Percentiles rank a stretch among this genome's conserved stretches.
Conservation (phyloP, 73 alveolate species). For the Paramecium sonneborni region DNA sequence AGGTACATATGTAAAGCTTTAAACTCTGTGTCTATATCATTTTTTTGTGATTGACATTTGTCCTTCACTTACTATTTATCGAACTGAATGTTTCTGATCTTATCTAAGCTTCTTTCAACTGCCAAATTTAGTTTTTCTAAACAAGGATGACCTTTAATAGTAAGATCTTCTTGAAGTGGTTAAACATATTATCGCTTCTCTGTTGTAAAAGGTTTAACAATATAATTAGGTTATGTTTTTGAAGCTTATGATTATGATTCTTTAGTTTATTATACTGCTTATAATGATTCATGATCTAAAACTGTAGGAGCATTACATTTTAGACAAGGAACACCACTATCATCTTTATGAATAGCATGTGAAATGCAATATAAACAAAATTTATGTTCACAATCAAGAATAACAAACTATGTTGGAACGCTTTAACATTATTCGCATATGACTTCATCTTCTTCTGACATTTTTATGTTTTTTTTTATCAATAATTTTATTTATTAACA, state of each 20-base stretch:
- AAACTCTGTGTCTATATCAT: slow-evolving; percentile 21
- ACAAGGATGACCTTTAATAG: slow-evolving; percentile 48
- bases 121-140: slow-evolving; percentile 34
- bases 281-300: slow-evolving; percentile 6
- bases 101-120: slow-evolving; percentile 46
- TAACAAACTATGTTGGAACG: slow-evolving; percentile 22
- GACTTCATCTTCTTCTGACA: slow-evolving; percentile 44
- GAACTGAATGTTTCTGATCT: background rate
- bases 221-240: background rate
- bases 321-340: slow-evolving; percentile 50
- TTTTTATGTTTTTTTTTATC: background rate
- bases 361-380: slow-evolving; percentile 49
- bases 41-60: background rate
- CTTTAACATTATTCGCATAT: slow-evolving; percentile 26
- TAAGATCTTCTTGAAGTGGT: background rate
- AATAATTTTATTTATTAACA: slow-evolving; percentile 9
- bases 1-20: background rate
- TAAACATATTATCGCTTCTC: background rate
- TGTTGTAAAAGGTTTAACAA: slow-evolving; percentile 39
- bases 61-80: slow-evolving; percentile 24
- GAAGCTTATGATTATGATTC: background rate
- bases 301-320: slow-evolving; percentile 15
- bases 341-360: slow-evolving; percentile 40
- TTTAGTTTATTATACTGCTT: background rate
- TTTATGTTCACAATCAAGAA: slow-evolving; percentile 37